Evolutionary conservation across 768 basidiomycete genomes (phyloP), one percentile per base, ranked within the genome.

Genomic region (Coprinopsis strossmayeri): DNA sequence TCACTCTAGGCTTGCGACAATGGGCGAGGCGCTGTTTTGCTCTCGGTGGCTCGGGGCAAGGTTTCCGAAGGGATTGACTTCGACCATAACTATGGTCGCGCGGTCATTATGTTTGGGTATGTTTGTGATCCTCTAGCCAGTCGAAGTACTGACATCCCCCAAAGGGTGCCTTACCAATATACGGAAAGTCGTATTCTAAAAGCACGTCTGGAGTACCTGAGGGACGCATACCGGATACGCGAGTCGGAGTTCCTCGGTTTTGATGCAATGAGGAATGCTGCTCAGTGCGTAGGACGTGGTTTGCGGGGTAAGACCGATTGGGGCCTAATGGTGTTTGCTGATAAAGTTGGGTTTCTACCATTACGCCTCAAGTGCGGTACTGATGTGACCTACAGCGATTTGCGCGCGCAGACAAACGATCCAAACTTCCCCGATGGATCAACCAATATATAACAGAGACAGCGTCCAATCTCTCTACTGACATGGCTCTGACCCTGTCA

Each of bases 21-120:
- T 61, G 96, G 96, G 34, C 82, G 96, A 43, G 96, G 96, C 1
- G 96, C 96, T 17, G 93, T 98, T 24, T 73, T 99, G 25, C 73
- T 99, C 34, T 97, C 96, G 20, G 96, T 99, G 27, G 96, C 96
- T 24, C 84, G 96, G 72, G 96, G 96, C 2, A 99, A 99, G 65
- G 96, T 99, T 0, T 98, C 96, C 0, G 96, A 99, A 67, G 96
- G 96, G n/a, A 99, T 99, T 59, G 96, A 99, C 81, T 99, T 99
- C 60, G 96, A 99, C 63, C 96, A 99, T 67, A 97, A 99, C 64
- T 99, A 98, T 62, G 96, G 96, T 1, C 80, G 96, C 43, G 96
- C 96, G 56, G 93, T 98, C 62, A 92, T 99, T 64, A 97, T 99
- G 96, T 98, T 99, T 70, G 96, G 96, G 91, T 92, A 63, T 64